A percentile compares a stretch with the other conserved stretches of the same genome.
Conservation (phyloP, 805 yeast genomes). For the Candida nemodendra region DNA sequence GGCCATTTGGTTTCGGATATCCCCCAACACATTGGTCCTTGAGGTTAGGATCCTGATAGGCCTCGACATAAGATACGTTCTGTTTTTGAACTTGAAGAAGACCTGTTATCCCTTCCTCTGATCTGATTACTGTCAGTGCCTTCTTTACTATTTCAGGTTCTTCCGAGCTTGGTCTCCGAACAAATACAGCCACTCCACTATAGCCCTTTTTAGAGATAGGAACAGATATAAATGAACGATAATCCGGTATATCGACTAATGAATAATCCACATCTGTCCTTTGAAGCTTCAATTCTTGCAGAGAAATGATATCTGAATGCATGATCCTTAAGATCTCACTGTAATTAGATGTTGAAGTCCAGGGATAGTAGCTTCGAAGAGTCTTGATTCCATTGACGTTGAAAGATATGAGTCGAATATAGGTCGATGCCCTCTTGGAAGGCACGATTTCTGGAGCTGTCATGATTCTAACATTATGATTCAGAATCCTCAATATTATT, state of each 20-base stretch:
- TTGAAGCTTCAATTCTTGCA: conserved; percentile 83
- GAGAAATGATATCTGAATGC: conserved; percentile 72
- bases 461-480: background rate
- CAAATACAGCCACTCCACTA: conserved; percentile 86
- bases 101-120: conserved; percentile 94
- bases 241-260: conserved; percentile 49
- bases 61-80: conserved; percentile 27
- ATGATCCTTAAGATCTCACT: conserved; percentile 50
- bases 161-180: conserved; percentile 46
- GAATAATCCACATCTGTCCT: conserved; percentile 40
- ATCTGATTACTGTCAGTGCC: conserved; percentile 57
- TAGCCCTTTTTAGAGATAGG: conserved; percentile 77
- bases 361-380: conserved; percentile 78
- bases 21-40: conserved; percentile 60
- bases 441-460: conserved; percentile 5
- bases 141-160: conserved; percentile 39
- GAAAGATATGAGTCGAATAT: conserved; percentile 46
- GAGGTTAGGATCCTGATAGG: conserved; percentile 13
- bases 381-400: conserved; percentile 86
- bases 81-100: conserved; percentile 31
- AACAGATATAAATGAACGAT: conserved; percentile 62
- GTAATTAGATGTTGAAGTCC: conserved; percentile 53
- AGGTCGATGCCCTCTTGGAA: conserved; percentile 10
- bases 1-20: conserved; percentile 47
- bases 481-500: too few relatives aligned